Evolutionary conservation across 768 basidiomycete genomes (phyloP).

Genomic region (Mycena amicta): DNA sequence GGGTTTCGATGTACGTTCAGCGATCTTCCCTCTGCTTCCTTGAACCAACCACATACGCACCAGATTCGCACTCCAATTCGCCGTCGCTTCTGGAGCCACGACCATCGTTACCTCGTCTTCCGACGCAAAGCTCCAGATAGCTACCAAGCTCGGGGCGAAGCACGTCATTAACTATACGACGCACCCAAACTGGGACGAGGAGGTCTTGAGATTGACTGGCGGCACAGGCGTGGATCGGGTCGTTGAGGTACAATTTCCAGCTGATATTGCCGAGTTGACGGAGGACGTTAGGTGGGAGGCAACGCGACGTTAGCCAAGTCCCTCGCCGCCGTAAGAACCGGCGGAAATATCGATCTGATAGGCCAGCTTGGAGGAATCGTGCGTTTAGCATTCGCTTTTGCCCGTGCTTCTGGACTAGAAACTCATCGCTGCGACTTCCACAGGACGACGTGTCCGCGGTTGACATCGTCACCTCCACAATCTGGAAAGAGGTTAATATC

Average conservation of each 20-base stretch:
- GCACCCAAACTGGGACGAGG: conserved; percentile 51
- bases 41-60: conserved; percentile 16
- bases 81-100: conserved; percentile 49
- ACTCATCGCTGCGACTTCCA: not conserved
- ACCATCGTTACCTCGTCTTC: conserved; percentile 57
- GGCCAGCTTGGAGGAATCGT: conserved; percentile 34
- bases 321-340: conserved; percentile 27
- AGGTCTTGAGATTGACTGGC: conserved; percentile 38
- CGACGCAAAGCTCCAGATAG: conserved; percentile 47
- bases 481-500: conserved; percentile 36
- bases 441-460: conserved; percentile 23
- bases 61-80: conserved; percentile 51
- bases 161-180: conserved; percentile 55
- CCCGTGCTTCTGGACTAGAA: not conserved
- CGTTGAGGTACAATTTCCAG: conserved; percentile 21
- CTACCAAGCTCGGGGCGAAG: conserved; percentile 42
- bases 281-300: conserved; percentile 41
- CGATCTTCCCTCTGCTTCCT: not conserved
- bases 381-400: conserved; percentile 8
- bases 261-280: conserved; percentile 28
- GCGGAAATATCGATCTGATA: conserved; percentile 38
- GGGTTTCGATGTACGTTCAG: conserved; percentile 41
- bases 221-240: conserved; percentile 26
- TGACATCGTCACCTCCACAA: conserved; percentile 31
- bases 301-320: conserved; percentile 39